Base-by-base conservation (phyloP, 768 basidiomycete species). In the Termitomyces eurrhizus region DNA sequence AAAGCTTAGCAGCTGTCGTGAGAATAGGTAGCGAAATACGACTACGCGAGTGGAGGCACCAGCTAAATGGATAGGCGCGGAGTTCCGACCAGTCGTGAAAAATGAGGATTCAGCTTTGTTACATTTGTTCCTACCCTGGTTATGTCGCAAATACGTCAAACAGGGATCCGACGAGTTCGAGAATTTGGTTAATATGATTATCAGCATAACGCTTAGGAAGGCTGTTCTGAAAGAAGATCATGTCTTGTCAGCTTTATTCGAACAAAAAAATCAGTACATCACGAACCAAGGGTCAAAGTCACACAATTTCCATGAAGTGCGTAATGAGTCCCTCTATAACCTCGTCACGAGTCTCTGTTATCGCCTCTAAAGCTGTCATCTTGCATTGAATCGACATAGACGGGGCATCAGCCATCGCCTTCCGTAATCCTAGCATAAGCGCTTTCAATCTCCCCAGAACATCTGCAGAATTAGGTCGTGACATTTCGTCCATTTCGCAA, bases 371-470 rank as follows among this genome's bases (percentile, higher is more conserved):
- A 18, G 79, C 80, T 26, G 74, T 69, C 69, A 82, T 68, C 51
- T 76, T 77, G 62, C 81, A 83, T 24, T 72, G 72, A 21, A 80
- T 58, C 41, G 73, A 70, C 64, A 83, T 77, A 3, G 63, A 64
- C 13, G 71, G 68, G 9, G 73, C 60, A 46, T 69, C 72, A n/a
- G 70, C 65, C 57, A 78, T 71, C 36, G 70, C 65, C 59, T 75
- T 77, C 58, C 76, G 70, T 26, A 81, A 60, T 8, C 70, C 60
- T 24, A 76, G 68, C 76, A 78, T 78, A 68, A 78, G 74, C 14
- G 66, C 62, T 62, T 77, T 80, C 60, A 90, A 72, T 61, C 81
- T 75, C 11, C 85, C 86, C 9, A 88, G 75, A 21, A 90, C 82
- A 64, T 90, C 86, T 51, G 85, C 83, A 21, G 74, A 69, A 13